Evolutionary conservation across 2,329 filamentous ascomycete genomes (phyloP), one percentile per base, ranked within the genome.

Genomic region (Beauveria pseudobassiana): DNA sequence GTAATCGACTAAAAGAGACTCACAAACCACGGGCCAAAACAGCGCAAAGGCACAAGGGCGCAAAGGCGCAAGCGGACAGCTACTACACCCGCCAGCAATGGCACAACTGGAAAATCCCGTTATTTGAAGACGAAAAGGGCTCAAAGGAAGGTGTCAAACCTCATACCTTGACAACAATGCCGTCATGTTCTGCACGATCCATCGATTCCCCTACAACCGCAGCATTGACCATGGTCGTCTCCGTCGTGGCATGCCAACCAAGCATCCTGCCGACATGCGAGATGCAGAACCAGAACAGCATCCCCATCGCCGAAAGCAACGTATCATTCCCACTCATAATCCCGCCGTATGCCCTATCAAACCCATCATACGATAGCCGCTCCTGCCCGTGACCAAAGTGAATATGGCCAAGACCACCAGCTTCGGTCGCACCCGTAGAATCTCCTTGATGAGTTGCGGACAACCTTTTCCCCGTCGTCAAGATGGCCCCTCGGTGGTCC

Each of bases 381-480:
- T 75, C 73, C 43, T 62, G 59, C 16, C 74, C 73, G n/a, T 68
- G 67, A 0, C 69, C 72, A 40, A 63, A 70, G 54, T 77, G 75
- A 9, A 77, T 69, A 52, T 77, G 75, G 1, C 75, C 74, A 57
- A 78, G 3, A 77, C 71, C 49, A 71, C 69, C 12, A 76, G 64
- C n/a, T 60, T 56, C 14, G 75, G 75, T 50, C 67, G 68, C 14
- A 67, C 65, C 3, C 73, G 67, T 65, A 67, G 70, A 3, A 75
- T 34, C 63, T 75, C 73, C 9, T 62, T 61, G 9, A 70, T 59
- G 1, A 77, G 59, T 26, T 69, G 62, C 16, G 64, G 46, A 55
- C 73, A 76, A 1, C 75, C 74, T 45, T 69, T 65, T 2, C 68
- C 67, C 66, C 67, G 3, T 72, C 64, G 64, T 77, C 75, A 16